Percentiles rank a stretch among this genome's conserved stretches.
These are phyloP conservation scores for Rusavskia elegans DNA, from an alignment of 495 filamentous ascomycete genomes.

Conservation along the genomic window DNA sequence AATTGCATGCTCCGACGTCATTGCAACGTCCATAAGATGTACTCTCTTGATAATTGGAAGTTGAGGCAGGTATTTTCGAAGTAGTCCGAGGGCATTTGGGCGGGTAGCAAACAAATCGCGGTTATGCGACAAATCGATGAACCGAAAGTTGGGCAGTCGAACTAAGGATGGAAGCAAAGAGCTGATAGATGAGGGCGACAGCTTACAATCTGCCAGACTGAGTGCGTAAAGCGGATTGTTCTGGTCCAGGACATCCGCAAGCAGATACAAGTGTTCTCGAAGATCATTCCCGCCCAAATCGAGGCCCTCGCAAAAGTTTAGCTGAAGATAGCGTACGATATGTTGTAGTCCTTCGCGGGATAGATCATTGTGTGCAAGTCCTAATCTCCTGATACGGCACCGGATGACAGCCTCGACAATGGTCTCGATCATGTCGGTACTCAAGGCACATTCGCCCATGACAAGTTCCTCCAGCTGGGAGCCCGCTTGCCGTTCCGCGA, in stretches of 20 bases:
- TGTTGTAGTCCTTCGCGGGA: conserved; percentile 57
- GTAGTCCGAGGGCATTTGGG: conserved; percentile 56
- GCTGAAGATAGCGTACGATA: conserved; percentile 55
- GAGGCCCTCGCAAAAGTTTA: conserved; percentile 67
- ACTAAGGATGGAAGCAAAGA: conserved; percentile 61
- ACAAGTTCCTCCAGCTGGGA: conserved; percentile 69
- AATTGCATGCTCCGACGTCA: conserved; percentile 77
- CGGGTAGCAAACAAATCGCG: conserved; percentile 57
- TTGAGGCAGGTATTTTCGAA: conserved; percentile 73
- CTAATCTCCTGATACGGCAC: conserved; percentile 59
- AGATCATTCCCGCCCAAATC: conserved; percentile 90
- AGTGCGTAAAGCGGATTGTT: conserved; percentile 60
- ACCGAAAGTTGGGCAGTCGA: conserved; percentile 59
- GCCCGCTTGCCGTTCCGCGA: conserved; percentile 61
- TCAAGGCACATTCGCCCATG: conserved; percentile 61
- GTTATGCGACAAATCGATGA: conserved; percentile 86
- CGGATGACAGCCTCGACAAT: conserved; percentile 62
- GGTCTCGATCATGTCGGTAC: conserved; percentile 47
- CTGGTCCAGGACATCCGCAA: conserved; percentile 46
- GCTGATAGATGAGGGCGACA: conserved; percentile 53
- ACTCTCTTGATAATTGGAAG: conserved; percentile 69
- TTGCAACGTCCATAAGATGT: conserved; percentile 73
- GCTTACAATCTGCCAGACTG: conserved; percentile 74
- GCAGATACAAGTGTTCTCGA: conserved; percentile 47
- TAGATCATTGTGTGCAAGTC: conserved; percentile 67